Evolutionary conservation across 2,329 filamentous ascomycete species (phyloP), one percentile per base, ranked within the genome.

Genomic region (Endocalyx cinctus): DNA sequence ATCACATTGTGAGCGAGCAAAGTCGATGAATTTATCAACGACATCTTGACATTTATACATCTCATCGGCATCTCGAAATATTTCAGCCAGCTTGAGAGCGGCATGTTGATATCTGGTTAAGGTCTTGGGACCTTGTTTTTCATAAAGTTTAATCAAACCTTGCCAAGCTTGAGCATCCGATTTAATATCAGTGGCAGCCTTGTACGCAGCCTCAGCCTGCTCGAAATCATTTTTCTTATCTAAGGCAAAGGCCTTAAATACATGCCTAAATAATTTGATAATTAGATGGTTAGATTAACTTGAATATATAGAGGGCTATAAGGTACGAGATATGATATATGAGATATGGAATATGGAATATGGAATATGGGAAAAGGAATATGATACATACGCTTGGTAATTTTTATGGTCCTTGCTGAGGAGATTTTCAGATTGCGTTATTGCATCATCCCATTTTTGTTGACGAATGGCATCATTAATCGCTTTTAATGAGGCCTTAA

Each of bases 91-190:
- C 39, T 73, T 79, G 37, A 88, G 59, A 2, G 81, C 83, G 2
- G 84, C 85, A 28, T 78, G 66, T 29, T 84, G 82, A 53, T 95
- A 95, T 30, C 82, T 73, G 34, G 77, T 71, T 11, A 97, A 64
- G 50, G 82, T 85, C 34, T 74, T 71, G 18, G 67, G 60, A 12
- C 77, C 81, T 52, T 88, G 84, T 48, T 79, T 83, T 62, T 95
- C 87, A 55, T 87, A 96, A 18, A 97, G 62, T 51, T 82, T 85
- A 58, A 92, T 75, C 28, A 98, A 68, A 1, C 92, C 92, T 56
- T 95, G 85, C 87, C 87, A 97, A 45, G 85, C 85, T 50, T 90
- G 84, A n/a, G 78, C 67, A 47, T 96, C 88, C 1, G 81, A 77
- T 44, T 87, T 89, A 41, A 87, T 66, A 14, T 70, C 68, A 5